Evolutionary conservation across 2,329 filamentous ascomycete genomes (phyloP).

Genomic region (Phyllosticta citrichinensis): DNA sequence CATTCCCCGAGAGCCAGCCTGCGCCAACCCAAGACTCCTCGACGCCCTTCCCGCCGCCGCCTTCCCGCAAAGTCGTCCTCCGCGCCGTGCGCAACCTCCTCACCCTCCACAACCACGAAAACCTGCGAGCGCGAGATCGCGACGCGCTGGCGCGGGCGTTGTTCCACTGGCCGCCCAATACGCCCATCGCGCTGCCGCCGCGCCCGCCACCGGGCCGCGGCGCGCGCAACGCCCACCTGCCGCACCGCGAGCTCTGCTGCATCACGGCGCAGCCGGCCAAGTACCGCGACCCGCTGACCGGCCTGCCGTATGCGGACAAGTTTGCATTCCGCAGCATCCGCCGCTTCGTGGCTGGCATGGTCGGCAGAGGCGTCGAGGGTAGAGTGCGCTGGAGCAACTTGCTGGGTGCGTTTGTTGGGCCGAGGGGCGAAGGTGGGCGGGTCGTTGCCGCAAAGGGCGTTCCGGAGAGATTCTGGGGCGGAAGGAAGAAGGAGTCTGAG

Average conservation of each 20-base stretch:
- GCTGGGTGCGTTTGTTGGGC: conserved; percentile 73
- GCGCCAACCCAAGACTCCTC: conserved; percentile 11
- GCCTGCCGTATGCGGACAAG: conserved; percentile 68
- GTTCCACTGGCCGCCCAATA: conserved; percentile 27
- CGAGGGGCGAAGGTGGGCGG: conserved; percentile 25
- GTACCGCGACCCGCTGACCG: conserved; percentile 78
- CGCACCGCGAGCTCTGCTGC: conserved; percentile 51
- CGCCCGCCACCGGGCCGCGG: conserved; percentile 42
- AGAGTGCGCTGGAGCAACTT: conserved; percentile 75
- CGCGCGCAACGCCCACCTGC: conserved; percentile 31
- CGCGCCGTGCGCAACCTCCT: conserved; percentile 48
- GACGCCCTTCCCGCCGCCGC: conserved; percentile 21
- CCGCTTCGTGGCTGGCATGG: conserved; percentile 38
- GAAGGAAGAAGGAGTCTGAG: not conserved
- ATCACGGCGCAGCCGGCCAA: conserved; percentile 74
- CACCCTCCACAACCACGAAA: conserved; percentile 45
- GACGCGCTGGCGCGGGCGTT: conserved; percentile 14
- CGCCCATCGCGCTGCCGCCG: conserved; percentile 18
- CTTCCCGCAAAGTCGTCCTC: conserved; percentile 32
- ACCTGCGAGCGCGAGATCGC: conserved; percentile 17
- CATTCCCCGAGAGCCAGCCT: conserved; percentile 29
- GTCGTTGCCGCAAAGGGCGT: conserved; percentile 62
- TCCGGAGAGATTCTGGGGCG: conserved; percentile 56
- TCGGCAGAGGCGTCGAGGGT: conserved; percentile 40
- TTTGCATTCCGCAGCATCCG: conserved; percentile 77